phyloP scores from a whole-genome alignment of 495 filamentous ascomycete genomes.

The Daldinia loculata region DNA sequence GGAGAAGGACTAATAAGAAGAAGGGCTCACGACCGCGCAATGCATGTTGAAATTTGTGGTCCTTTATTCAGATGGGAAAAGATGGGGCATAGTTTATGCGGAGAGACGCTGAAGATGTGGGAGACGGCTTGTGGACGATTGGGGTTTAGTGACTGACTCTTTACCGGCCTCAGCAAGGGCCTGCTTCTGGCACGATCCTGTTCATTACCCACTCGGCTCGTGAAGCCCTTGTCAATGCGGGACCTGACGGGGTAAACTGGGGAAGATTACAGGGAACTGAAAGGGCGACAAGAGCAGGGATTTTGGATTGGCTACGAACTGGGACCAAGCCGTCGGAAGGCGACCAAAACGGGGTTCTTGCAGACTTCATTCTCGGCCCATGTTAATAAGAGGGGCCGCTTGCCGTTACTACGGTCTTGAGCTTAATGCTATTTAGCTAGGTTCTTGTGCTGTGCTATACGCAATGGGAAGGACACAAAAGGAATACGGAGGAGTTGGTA shows the following conservation, averaged over 20 bases:
- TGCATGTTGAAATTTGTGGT: constrained; percentile 30
- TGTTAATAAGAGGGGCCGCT: constrained; percentile 21
- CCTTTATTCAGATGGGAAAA: constrained; percentile 28
- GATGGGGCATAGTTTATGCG: constrained; percentile 32
- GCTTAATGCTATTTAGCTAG: constrained; percentile 23
- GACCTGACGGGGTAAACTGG: constrained; percentile 37
- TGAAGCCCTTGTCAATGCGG: constrained; percentile 38
- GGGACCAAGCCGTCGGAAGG: constrained; percentile 35
- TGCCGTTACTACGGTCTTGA: constrained; percentile 16
- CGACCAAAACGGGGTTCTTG: constrained; percentile 34
- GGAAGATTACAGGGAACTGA: constrained; percentile 32
- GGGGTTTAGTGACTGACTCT: constrained; percentile 26
- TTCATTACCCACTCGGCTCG: constrained; percentile 35
- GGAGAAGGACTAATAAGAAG: constrained; percentile 35
- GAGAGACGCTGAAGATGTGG: constrained; percentile 36
- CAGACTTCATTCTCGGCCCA: constrained; percentile 23
- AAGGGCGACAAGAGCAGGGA: constrained; percentile 23
- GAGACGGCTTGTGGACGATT: constrained; percentile 24
- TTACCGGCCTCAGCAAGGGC: constrained; percentile 17
- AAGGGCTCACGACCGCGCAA: constrained; percentile 22
- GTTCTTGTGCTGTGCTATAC: background rate
- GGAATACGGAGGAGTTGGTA: constrained; percentile 15
- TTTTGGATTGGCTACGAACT: constrained; percentile 29
- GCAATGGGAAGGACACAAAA: background rate
- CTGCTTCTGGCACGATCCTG: constrained; percentile 19